These are phyloP conservation scores for Aspergillus amoenus DNA, from an alignment of 2,329 filamentous ascomycete species.

Conservation along the genomic window DNA sequence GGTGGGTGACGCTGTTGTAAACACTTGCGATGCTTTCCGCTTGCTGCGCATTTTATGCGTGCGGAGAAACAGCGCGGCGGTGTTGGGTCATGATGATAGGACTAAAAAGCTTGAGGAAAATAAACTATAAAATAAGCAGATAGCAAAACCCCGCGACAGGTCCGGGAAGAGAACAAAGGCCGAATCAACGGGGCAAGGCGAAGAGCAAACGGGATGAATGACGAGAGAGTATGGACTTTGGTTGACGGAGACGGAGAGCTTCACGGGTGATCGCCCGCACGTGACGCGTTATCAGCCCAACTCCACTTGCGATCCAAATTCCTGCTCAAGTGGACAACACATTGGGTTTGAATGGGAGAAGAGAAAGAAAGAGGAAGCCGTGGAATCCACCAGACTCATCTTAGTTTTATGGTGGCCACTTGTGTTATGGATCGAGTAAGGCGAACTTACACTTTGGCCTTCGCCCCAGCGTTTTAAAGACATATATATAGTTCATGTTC, in stretches of 20 bases:
- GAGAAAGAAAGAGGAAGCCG: too few relatives aligned
- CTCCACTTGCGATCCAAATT: constrained; percentile 6
- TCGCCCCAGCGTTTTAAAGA: not conserved
- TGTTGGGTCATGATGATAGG: constrained; percentile 20
- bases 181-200: not conserved
- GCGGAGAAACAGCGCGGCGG: constrained; percentile 16
- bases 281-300: constrained; percentile 28
- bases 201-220: constrained; percentile 9
- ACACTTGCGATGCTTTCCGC: constrained; percentile 21
- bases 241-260: constrained; percentile 22
- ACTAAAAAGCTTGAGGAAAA: not conserved
- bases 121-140: not conserved
- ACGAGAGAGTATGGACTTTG: constrained; percentile 14
- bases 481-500: not conserved
- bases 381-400: too few relatives aligned
- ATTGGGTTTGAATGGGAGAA: too few relatives aligned
- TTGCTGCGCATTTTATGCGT: constrained; percentile 28
- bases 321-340: not conserved
- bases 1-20: constrained; percentile 12
- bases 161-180: not conserved
- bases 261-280: constrained; percentile 30
- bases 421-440: too few relatives aligned
- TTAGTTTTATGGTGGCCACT: too few relatives aligned
- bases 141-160: not conserved
- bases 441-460: too few relatives aligned